Base-by-base conservation (phyloP, 805 yeast species). In the Myxozyma melibiosi region DNA sequence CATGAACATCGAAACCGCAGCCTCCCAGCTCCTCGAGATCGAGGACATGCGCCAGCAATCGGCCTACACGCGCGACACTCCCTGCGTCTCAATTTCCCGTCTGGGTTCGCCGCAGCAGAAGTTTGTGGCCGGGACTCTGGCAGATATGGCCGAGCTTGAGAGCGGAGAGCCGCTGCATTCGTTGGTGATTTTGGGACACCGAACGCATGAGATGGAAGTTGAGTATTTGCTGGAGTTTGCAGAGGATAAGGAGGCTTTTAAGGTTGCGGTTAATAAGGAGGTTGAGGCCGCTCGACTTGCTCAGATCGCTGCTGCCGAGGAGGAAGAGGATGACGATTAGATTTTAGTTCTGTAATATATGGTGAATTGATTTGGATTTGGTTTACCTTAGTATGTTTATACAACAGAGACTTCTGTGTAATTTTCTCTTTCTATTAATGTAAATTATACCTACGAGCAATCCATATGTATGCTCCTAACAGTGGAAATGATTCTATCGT, bases 131-230 rank as follows among this genome's bases (percentile, higher is more conserved):
- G 98, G 86, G 3, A 86, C 96, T 16, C 79, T 92, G 58, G 72
- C 80, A 62, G 88, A 92, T 67, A 76, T 92, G 70, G 80, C 88
- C 6, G 81, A 83, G 47, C 90, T 88, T 68, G 97, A 91, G 63
- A 82, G 95, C 11, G 99, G 99, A 42, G 96, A 84, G 68, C 99
- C 99, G 28, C 76, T 92, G 65, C 99, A 92, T 71, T 89, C 98
- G 8, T 80, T 92, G 66, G 84, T 92, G 48, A 84, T 92, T 74
- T 78, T 92, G 52, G 99, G 99, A 24, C 95, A 80, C 92, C 85
- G 74, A 38, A 91, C 90, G 24, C 99, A 92, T 68, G 98, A 92
- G 61, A 79, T 92, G 58, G 99, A 92, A 71, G 73, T 89, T 65
- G 97, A 91, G 65, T 92, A 85, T 69, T 74, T 94, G 70, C 75